Conservation (phyloP, 148 eudicot species). For the Polygonum maritimum region DNA sequence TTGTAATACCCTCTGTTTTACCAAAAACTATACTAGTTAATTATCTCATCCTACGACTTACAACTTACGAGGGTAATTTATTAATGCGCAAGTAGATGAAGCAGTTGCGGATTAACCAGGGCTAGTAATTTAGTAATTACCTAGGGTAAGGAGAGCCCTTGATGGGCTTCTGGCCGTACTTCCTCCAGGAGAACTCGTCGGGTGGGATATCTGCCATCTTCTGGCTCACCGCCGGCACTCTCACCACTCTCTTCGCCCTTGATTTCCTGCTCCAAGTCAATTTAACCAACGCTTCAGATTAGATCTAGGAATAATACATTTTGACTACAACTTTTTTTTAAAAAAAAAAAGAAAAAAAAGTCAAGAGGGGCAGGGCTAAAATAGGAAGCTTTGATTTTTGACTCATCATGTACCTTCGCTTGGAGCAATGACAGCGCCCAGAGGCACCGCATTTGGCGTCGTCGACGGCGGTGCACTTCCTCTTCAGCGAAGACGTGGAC, state of each 20-base stretch:
- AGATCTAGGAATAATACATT: not conserved
- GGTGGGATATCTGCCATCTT: conserved; percentile 68
- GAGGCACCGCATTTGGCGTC: conserved; percentile 43
- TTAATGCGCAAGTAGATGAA: not conserved
- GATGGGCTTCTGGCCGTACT: conserved; percentile 51
- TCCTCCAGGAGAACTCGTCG: conserved; percentile 70
- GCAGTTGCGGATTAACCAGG: not conserved
- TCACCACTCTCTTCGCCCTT: conserved; percentile 49
- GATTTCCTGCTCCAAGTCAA: conserved; percentile 33
- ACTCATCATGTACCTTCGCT: conserved; percentile 40
- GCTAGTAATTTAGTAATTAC: conserved; percentile 12
- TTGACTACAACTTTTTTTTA: not conserved
- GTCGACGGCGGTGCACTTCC: conserved; percentile 46
- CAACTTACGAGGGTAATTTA: not conserved
- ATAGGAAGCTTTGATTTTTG: not conserved
- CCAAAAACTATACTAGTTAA: not conserved
- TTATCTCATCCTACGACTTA: not conserved
- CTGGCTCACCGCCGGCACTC: conserved; percentile 52
- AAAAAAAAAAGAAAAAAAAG: not conserved
- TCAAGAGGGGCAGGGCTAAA: not conserved
- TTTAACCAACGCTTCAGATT: not conserved
- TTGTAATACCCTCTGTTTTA: conserved; percentile 59
- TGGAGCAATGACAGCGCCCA: conserved; percentile 55
- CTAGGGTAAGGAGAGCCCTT: conserved; percentile 63
- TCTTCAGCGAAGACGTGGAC: conserved; percentile 35